Conservation (phyloP, 441 rosid genomes). For the Erodium trifolium region DNA sequence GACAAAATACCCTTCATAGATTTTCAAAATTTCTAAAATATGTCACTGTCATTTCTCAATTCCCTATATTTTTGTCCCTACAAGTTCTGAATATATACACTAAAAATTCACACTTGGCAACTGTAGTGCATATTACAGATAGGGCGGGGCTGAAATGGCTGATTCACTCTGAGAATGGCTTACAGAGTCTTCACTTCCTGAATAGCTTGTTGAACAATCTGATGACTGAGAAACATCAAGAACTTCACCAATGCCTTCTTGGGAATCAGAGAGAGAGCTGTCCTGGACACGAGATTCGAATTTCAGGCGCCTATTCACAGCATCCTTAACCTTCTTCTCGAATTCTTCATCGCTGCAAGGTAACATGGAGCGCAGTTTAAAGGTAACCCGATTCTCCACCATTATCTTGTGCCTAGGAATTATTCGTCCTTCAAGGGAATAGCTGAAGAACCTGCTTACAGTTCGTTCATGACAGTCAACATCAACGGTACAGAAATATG, state of each 20-base stretch:
- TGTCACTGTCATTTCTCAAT: no score
- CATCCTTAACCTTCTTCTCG: slow-evolving; percentile 41
- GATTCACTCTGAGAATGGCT: not conserved
- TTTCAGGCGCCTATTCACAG: slow-evolving; percentile 50
- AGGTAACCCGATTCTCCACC: slow-evolving; percentile 66
- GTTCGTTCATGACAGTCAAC: slow-evolving; percentile 9
- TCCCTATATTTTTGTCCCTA: not conserved
- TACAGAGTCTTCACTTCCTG: not conserved
- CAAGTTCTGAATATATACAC: not conserved
- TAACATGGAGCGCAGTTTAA: slow-evolving; percentile 72
- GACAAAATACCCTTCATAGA: no score
- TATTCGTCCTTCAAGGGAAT: slow-evolving; percentile 69
- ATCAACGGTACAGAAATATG: not conserved
- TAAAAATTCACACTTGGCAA: not conserved
- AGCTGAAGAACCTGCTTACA: slow-evolving; percentile 73
- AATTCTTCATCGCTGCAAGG: slow-evolving; percentile 61
- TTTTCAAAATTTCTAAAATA: no score
- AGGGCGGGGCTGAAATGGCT: not conserved
- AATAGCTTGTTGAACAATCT: not conserved
- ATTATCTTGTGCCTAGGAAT: slow-evolving; percentile 65
- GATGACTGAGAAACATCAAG: not conserved
- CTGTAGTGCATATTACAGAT: not conserved
- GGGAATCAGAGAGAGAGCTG: slow-evolving; percentile 15
- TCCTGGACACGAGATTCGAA: slow-evolving; percentile 40
- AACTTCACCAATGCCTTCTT: slow-evolving; percentile 9